These are phyloP conservation scores for Lentinula raphanica DNA, from an alignment of 768 basidiomycete species.

Conservation along the genomic window DNA sequence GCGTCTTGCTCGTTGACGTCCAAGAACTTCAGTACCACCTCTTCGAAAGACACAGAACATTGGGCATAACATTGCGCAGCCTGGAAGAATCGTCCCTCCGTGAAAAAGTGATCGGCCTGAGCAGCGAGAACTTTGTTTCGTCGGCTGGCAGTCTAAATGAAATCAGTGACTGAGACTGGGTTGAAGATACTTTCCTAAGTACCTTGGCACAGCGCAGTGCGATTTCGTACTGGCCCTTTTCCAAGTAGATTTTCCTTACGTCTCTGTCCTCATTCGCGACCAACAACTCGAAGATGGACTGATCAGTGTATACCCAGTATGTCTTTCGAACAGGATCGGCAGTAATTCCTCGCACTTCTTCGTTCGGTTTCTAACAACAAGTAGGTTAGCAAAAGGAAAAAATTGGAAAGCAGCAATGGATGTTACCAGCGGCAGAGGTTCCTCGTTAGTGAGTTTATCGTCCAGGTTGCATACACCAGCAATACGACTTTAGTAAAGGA, in stretches of 20 bases:
- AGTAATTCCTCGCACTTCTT: conserved; percentile 67
- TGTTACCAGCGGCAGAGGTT: conserved; percentile 68
- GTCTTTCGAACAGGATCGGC: conserved; percentile 86
- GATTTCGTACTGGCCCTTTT: conserved; percentile 69
- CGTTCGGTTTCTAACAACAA: conserved; percentile 59
- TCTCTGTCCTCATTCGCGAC: conserved; percentile 87
- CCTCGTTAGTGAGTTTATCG: conserved; percentile 80
- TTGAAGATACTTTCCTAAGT: conserved; percentile 9
- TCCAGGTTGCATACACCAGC: conserved; percentile 75
- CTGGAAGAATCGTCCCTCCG: conserved; percentile 77
- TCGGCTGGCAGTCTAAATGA: conserved; percentile 75
- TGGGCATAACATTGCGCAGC: conserved; percentile 92
- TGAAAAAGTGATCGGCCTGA: conserved; percentile 78
- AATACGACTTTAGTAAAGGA: conserved; percentile 77
- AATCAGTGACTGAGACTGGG: not conserved
- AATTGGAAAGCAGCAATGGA: not conserved
- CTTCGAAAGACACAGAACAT: conserved; percentile 84
- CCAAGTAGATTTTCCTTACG: conserved; percentile 88
- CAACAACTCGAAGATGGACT: conserved; percentile 83
- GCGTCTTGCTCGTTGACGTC: conserved; percentile 90
- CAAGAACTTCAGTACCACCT: conserved; percentile 84
- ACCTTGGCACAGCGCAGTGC: conserved; percentile 84
- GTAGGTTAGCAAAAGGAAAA: not conserved
- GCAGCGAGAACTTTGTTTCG: conserved; percentile 78
- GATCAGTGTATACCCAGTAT: conserved; percentile 91